Evolutionary conservation across 352 stramenopile genomes (phyloP).

Genomic region (Pythium phragmiticola): DNA sequence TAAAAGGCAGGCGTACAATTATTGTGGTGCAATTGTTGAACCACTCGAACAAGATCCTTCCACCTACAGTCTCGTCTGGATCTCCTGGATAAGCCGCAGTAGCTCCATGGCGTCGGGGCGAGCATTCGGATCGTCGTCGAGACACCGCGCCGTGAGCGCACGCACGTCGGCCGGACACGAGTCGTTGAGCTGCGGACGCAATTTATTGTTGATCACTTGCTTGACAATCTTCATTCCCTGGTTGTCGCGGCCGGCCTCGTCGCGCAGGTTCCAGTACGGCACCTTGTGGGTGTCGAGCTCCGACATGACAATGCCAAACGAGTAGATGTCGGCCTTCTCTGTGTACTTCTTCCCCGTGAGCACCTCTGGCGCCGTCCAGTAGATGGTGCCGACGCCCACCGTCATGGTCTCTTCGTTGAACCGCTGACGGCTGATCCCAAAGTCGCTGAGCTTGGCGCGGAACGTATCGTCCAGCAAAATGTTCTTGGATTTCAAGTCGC

Average conservation of each 20-base stretch:
- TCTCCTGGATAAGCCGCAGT: conserved; percentile 50
- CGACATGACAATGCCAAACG: conserved; percentile 79
- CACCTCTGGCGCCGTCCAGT: conserved; percentile 82
- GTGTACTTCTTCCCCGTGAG: conserved; percentile 85
- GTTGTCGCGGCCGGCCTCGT: conserved; percentile 68
- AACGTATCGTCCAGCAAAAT: conserved; percentile 59
- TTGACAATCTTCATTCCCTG: conserved; percentile 86
- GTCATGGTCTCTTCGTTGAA: conserved; percentile 84
- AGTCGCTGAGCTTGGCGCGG: conserved; percentile 74
- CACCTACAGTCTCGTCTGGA: conserved; percentile 22
- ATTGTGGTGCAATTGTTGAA: not conserved
- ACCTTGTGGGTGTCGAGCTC: conserved; percentile 78
- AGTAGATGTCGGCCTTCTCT: conserved; percentile 84
- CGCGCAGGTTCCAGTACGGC: conserved; percentile 79
- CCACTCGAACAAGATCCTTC: not conserved
- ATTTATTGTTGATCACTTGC: conserved; percentile 68
- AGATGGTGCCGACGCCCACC: conserved; percentile 76
- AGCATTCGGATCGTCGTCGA: conserved; percentile 64
- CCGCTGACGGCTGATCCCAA: conserved; percentile 75
- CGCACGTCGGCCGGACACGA: conserved; percentile 56
- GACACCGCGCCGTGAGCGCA: conserved; percentile 59
- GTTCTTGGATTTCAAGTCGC: conserved; percentile 77
- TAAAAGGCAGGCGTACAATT: not conserved
- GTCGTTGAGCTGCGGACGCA: conserved; percentile 62
- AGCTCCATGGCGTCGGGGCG: conserved; percentile 69